Evolutionary conservation across 2,329 filamentous ascomycete genomes (phyloP).

Genomic region (Pezizomycotina sp.): DNA sequence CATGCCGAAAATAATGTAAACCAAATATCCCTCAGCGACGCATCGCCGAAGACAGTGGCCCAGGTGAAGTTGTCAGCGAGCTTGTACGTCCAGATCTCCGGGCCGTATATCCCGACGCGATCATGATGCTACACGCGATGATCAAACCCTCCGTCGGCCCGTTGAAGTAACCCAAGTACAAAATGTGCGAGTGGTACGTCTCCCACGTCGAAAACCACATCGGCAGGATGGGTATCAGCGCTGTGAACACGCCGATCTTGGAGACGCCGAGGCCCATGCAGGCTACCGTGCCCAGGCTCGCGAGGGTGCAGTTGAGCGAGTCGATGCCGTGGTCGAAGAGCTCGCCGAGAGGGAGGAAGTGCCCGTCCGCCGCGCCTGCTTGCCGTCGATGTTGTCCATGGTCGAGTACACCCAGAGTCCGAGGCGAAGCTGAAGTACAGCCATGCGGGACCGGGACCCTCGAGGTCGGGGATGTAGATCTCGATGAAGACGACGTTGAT

Average conservation of each 20-base stretch:
- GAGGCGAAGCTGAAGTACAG: constrained; percentile 86
- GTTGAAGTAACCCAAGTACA: constrained; percentile 93
- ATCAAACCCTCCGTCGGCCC: constrained; percentile 91
- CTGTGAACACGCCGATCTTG: constrained; percentile 75
- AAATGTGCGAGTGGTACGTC: constrained; percentile 93
- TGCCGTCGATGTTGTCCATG: constrained; percentile 97
- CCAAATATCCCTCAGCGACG: constrained; percentile 79
- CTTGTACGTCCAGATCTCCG: constrained; percentile 66
- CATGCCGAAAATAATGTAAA: constrained; percentile 48
- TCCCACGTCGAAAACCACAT: constrained; percentile 99
- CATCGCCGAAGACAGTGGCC: constrained; percentile 45
- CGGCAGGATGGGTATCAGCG: constrained; percentile 73
- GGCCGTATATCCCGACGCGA: constrained; percentile 70
- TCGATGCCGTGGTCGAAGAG: constrained; percentile 98
- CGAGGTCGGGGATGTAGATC: constrained; percentile 71
- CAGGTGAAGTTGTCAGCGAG: constrained; percentile 53
- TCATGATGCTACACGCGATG: constrained; percentile 73
- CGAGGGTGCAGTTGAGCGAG: constrained; percentile 90
- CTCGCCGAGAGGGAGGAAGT: constrained; percentile 91
- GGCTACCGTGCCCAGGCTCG: constrained; percentile 74
- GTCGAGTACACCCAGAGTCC: constrained; percentile 54
- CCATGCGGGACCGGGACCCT: constrained; percentile 80
- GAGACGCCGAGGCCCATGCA: constrained; percentile 83
- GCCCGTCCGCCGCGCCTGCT: constrained; percentile 85
- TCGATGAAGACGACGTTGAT: constrained; percentile 61